Base-by-base conservation (phyloP, 257 asterid species). In the Cinchona pubescens region DNA sequence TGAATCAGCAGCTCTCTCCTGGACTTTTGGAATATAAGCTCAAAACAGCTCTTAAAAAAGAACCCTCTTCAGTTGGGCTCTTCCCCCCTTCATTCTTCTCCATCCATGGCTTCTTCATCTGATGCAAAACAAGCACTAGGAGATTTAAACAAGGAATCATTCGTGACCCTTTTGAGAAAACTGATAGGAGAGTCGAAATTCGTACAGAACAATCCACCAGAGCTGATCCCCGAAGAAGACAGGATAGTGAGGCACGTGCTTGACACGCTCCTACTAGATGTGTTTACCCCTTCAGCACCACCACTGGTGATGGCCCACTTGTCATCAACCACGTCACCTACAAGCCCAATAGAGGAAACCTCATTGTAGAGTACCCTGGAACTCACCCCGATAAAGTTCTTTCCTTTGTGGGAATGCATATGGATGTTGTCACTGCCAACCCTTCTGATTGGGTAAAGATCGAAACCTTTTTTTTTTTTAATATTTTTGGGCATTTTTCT, bases 321-420 rank as follows among this genome's bases (percentile, higher is more conserved):
- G 60, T 89, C 10, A 83, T 94, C 69, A 92, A 89, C 59, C 97
- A 94, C 76, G 95, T 85, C 67, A 34, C 96, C 2, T 94, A 92
- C 83, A 92, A 90, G 87, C 90, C 98, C 74, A 89, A 88, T n/a
- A 86, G 98, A 79, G 98, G 98, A 14, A 94, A 94, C 70, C 96
- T 94, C 55, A 90, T 94, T 71, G 98, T 94, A n/a, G 97, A 94
- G 87, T 94, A 89, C 53, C 98, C 97, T 3, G 98, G 98, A 66
- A 89, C 96, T 73, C 82, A 86, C 71, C 95, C 96, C 16, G 91
- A 92, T 11, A 89, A 86, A 69, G 58, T 92, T 79, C 49, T 94
- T 81, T 94, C 98, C 3, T 94, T 94, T 72, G 98, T 94, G 18
- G 98, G 98, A 19, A 94, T 94, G 98, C 98, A 94, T 74, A 94